These are phyloP conservation scores for Dictyostelium discoideum DNA, from an alignment of 78 protist genomes.

Conservation along the genomic window dicty_2.7 NC_007090.3:2179501-2180000, in stretches of 20 bases:
- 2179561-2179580: no score
- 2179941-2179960: background rate
- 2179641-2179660: slow-evolving; percentile 88
- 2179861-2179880: background rate
- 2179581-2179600: slow-evolving; percentile 77
- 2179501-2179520: no score
- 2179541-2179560: no score
- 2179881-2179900: background rate
- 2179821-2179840: background rate
- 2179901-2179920: no score
- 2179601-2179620: slow-evolving; percentile 91
- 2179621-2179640: slow-evolving; percentile 84
- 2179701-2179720: slow-evolving; percentile 78
- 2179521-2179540: no score
- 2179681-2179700: slow-evolving; percentile 88
- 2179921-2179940: background rate
- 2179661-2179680: slow-evolving; percentile 79
- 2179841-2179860: background rate
- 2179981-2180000: background rate
- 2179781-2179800: background rate
- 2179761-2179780: no score
- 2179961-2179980: background rate
- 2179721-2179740: slow-evolving; percentile 50
- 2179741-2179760: background rate
- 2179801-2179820: background rate